Evolutionary conservation across 352 stramenopile species (phyloP).

Genomic region (Globisporangium apiculatum): DNA sequence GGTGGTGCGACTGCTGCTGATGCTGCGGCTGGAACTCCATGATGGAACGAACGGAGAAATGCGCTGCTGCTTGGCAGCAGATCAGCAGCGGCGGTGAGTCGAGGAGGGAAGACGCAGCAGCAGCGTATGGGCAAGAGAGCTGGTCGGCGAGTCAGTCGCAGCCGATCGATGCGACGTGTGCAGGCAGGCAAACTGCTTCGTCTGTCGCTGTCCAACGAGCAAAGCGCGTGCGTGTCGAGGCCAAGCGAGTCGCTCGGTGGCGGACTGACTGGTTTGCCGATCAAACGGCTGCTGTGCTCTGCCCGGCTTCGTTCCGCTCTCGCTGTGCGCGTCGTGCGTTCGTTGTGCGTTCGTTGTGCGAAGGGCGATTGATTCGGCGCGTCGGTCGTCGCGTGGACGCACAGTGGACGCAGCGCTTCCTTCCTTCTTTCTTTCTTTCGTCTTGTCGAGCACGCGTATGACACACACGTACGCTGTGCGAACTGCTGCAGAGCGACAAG

Average conservation of each 20-base stretch:
- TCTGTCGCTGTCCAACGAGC: not conserved
- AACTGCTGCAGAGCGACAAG: no score
- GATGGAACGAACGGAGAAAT: not conserved
- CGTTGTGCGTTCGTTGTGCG: no score
- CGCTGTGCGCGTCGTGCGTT: no score
- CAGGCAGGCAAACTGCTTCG: not conserved
- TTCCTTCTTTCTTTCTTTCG: no score
- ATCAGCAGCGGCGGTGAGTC: not conserved
- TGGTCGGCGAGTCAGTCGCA: not conserved
- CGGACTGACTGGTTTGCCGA: no score
- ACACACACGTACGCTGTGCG: no score
- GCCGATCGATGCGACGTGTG: not conserved
- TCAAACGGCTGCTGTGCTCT: not conserved
- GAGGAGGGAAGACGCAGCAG: not conserved
- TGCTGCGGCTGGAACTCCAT: not conserved
- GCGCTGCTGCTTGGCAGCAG: not conserved
- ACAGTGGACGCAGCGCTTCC: no score
- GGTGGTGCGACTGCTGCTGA: slow-evolving; percentile 1
- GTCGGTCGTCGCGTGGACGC: no score
- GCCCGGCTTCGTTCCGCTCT: no score
- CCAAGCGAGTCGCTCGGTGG: not conserved
- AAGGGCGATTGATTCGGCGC: no score
- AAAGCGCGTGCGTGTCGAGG: not conserved
- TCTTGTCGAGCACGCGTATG: no score
- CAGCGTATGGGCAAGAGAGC: not conserved